Percentiles rank a stretch among this genome's conserved stretches.
Evolutionary conservation across 139 green algal species (phyloP).

Genomic region (Chlamydomonas eustigma): DNA sequence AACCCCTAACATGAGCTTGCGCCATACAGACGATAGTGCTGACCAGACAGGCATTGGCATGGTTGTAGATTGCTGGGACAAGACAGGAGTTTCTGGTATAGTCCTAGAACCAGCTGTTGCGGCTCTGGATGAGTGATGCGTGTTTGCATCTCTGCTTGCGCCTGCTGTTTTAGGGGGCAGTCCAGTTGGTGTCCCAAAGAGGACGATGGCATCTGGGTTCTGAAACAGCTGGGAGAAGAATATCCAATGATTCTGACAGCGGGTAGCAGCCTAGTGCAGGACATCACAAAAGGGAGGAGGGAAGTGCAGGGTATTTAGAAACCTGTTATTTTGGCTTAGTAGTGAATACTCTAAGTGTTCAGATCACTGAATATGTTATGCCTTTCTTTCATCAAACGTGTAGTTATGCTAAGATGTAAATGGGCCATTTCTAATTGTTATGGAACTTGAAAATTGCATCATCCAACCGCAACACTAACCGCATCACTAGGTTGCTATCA

Average conservation of each 20-base stretch:
- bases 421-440: too few relatives aligned
- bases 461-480: too few relatives aligned
- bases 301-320: too few relatives aligned
- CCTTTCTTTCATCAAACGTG: too few relatives aligned
- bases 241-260: background rate
- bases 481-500: too few relatives aligned
- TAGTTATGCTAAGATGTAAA: too few relatives aligned
- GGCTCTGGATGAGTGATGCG: background rate
- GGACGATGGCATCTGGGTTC: conserved; percentile 11
- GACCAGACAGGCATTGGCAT: conserved; percentile 8
- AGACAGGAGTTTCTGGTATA: background rate
- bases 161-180: background rate
- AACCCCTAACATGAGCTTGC: conserved; percentile 28
- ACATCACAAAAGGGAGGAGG: background rate
- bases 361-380: too few relatives aligned
- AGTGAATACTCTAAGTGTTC: too few relatives aligned
- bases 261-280: conserved; percentile 3
- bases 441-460: too few relatives aligned
- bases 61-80: background rate
- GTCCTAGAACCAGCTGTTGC: background rate
- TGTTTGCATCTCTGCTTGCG: too few relatives aligned
- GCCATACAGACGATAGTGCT: conserved; percentile 16
- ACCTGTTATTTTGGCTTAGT: too few relatives aligned
- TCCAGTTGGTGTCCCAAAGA: background rate
- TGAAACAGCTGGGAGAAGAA: conserved; percentile 6